Evolutionary conservation across 2,329 filamentous ascomycete genomes (phyloP).

Genomic region (Keithomyces neogunnii): DNA sequence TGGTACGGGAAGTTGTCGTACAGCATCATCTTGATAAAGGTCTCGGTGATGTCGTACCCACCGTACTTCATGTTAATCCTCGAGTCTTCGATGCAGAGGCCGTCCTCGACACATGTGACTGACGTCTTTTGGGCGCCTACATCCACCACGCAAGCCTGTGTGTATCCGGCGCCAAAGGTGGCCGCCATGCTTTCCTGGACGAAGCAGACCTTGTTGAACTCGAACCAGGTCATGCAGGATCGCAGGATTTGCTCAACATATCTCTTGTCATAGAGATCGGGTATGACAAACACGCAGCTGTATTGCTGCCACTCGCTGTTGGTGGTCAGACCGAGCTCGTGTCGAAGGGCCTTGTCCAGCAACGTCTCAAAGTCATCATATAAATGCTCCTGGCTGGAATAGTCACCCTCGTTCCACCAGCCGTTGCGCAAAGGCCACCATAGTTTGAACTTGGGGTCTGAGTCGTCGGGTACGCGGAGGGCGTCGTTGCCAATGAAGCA

Average conservation of each 20-base stretch:
- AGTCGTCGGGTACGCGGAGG: slow-evolving; percentile 80
- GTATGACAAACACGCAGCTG: slow-evolving; percentile 94
- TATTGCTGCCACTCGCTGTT: slow-evolving; percentile 83
- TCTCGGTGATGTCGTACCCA: slow-evolving; percentile 85
- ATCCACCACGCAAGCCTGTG: slow-evolving; percentile 89
- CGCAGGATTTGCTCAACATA: slow-evolving; percentile 82
- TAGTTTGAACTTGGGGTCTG: slow-evolving; percentile 79
- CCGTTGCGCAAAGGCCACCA: slow-evolving; percentile 88
- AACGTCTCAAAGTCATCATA: slow-evolving; percentile 83
- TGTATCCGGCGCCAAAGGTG: slow-evolving; percentile 91
- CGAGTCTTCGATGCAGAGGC: slow-evolving; percentile 89
- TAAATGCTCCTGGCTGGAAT: slow-evolving; percentile 68
- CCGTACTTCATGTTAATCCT: slow-evolving; percentile 92
- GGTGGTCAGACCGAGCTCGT: slow-evolving; percentile 70
- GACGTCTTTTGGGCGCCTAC: slow-evolving; percentile 97
- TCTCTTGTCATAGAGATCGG: slow-evolving; percentile 90
- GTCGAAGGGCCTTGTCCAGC: slow-evolving; percentile 75
- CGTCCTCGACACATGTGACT: slow-evolving; percentile 93
- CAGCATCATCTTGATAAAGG: slow-evolving; percentile 96
- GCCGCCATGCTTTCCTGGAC: slow-evolving; percentile 94
- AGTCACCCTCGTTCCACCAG: slow-evolving; percentile 85
- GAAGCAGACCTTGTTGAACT: slow-evolving; percentile 83
- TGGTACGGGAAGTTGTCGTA: slow-evolving; percentile 92
- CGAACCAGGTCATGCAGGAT: slow-evolving; percentile 80
- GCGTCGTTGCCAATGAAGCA: slow-evolving; percentile 79